Evolutionary conservation across 139 green algal species (phyloP).

Genomic region (Chlorella sp.): DNA sequence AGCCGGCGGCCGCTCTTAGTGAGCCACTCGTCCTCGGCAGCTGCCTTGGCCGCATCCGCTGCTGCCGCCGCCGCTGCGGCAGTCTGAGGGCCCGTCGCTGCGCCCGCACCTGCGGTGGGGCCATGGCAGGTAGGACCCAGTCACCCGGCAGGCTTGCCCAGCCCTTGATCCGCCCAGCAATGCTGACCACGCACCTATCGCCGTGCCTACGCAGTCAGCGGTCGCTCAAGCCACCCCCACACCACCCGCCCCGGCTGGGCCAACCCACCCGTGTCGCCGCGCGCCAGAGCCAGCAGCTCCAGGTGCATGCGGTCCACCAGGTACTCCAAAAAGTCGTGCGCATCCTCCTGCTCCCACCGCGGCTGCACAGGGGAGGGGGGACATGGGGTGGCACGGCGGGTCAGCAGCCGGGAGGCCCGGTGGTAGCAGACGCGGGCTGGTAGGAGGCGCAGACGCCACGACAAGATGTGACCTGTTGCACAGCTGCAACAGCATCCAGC

Average conservation of each 20-base stretch:
- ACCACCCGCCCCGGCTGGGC: no score
- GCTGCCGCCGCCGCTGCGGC: conserved; percentile 5
- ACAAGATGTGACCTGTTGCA: not conserved
- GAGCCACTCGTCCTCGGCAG: conserved; percentile 42
- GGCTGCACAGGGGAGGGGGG: not conserved
- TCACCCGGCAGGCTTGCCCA: no score
- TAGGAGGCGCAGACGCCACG: no score
- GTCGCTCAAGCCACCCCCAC: no score
- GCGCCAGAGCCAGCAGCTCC: conserved; percentile 59
- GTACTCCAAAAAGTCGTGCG: conserved; percentile 84
- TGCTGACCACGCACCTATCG: no score
- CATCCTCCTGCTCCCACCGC: conserved; percentile 82
- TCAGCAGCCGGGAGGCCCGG: not conserved
- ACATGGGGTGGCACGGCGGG: not conserved
- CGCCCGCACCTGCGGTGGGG: no score
- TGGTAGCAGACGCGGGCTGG: no score
- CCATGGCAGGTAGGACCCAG: no score
- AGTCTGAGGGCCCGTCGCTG: not conserved
- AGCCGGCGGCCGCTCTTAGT: conserved; percentile 35
- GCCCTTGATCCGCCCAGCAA: no score
- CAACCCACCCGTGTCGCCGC: not conserved
- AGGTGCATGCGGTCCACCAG: conserved; percentile 75
- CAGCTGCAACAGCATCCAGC: not conserved
- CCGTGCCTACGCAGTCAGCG: no score
- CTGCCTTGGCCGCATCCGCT: not conserved